phyloP scores from a whole-genome alignment of 345 rosid species.

The Balakata baccata region DNA sequence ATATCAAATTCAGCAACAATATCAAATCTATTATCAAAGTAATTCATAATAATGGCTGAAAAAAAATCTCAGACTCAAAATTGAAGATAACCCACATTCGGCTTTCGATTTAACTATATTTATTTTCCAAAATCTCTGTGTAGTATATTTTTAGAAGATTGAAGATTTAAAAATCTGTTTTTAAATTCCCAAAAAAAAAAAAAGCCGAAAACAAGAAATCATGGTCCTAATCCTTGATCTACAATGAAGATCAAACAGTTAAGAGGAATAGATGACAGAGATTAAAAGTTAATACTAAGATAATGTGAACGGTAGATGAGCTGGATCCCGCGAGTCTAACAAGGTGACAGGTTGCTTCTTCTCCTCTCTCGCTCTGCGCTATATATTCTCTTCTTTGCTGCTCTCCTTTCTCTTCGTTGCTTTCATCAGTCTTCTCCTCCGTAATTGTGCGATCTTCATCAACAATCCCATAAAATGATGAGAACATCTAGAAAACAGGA shows the following conservation, averaged over 20 bases:
- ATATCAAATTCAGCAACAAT: too few species aligned
- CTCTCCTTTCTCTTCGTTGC: neutral
- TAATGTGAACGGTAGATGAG: neutral
- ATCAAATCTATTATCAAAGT: too few species aligned
- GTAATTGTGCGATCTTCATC: too few species aligned
- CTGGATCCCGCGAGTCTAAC: conserved; percentile 16
- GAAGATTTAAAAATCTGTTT: neutral
- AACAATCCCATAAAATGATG: too few species aligned
- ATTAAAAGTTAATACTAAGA: neutral
- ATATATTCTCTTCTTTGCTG: neutral
- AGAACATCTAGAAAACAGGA: too few species aligned
- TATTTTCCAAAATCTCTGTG: too few species aligned
- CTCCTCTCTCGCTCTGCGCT: neutral
- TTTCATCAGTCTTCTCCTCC: neutral
- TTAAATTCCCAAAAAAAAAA: neutral
- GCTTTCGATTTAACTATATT: neutral
- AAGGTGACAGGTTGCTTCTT: conserved; percentile 18
- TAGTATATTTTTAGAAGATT: too few species aligned
- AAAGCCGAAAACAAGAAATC: neutral
- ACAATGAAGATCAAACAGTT: conserved; percentile 1
- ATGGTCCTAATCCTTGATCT: neutral
- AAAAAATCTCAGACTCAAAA: too few species aligned
- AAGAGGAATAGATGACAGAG: conserved; percentile 12
- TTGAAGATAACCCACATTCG: too few species aligned
- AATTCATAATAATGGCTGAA: too few species aligned